Conservation (phyloP, 345 rosid species). For the Erucastrum elatum region DNA sequence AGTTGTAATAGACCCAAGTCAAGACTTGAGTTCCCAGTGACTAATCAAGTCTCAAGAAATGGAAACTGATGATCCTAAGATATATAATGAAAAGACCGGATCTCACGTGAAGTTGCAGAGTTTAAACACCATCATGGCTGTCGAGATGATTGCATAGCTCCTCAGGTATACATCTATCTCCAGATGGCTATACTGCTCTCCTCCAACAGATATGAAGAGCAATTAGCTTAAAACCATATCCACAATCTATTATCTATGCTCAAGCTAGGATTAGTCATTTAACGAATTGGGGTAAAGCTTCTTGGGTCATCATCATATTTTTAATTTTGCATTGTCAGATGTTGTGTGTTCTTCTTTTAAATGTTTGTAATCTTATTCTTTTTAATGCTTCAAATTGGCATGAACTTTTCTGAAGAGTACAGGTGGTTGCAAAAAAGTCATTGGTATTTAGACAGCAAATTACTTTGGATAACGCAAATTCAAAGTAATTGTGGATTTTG, state of each 20-base stretch:
- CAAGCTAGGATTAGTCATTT: too few relatives aligned
- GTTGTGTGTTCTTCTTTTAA: background rate
- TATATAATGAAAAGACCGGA: slow-evolving; percentile 22
- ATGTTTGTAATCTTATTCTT: background rate
- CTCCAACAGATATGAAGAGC: slow-evolving; percentile 61
- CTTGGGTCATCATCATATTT: too few relatives aligned
- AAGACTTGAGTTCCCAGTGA: slow-evolving; percentile 67
- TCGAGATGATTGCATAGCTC: too few relatives aligned
- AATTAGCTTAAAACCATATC: background rate
- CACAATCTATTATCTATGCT: background rate
- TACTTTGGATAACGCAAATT: slow-evolving; percentile 47
- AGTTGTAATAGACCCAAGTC: slow-evolving; percentile 65
- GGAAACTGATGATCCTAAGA: too few relatives aligned
- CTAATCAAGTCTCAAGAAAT: slow-evolving; percentile 51
- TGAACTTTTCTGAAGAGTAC: slow-evolving; percentile 59
- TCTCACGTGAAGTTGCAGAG: slow-evolving; percentile 52
- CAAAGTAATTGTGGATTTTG: slow-evolving; percentile 57
- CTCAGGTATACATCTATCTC: slow-evolving; percentile 73
- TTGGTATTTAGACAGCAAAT: slow-evolving; percentile 58
- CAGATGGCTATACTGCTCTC: slow-evolving; percentile 69
- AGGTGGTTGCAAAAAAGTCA: slow-evolving; percentile 58
- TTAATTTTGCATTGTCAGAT: background rate
- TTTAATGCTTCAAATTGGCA: slow-evolving; percentile 67
- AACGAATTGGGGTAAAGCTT: background rate
- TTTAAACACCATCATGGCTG: too few relatives aligned